Evolutionary conservation across 805 yeast species (phyloP), one percentile per base, ranked within the genome.

Genomic region (Saccharomyces jurei): DNA sequence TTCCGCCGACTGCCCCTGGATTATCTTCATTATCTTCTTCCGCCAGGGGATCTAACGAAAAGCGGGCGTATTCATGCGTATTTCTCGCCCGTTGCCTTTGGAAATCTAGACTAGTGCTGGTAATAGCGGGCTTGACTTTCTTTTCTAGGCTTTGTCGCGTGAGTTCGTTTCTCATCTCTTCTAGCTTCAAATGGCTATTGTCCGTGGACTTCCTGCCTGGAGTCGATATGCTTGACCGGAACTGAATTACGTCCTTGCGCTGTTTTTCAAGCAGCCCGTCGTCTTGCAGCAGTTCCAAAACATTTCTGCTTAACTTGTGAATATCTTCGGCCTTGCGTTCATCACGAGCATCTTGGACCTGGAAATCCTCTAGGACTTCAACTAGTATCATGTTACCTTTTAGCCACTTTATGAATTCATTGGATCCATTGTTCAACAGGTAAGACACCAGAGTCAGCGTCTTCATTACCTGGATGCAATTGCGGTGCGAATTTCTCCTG

Each of bases 351-450:
- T 60, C 31, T 69, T 56, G 48, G 65, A 66, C 50, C 57, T 65
- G 52, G 68, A 57, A 30, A 74, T 72, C 36, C 67, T 71, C 36
- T 53, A 65, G 4, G 76, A 71, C 60, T 74, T 56, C 63, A 51
- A 52, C 65, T 59, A 54, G 57, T 55, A 47, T 63, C 57, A 52
- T 60, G 59, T 53, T 68, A 32, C 75, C 67, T 52, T 71, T 71
- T 55, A 75, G 59, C 82, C 85, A 81, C 4, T 66, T 57, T 11
- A 77, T 70, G 63, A 81, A 81, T 17, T 73, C 78, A 28, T 63
- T 64, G 0, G 85, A 79, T 0, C 87, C 87, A 41, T 80, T 77
- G 54, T 81, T 77, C 21, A 81, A 58, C 32, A 81, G 60, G 56
- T 79, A 82, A 31, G 78, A 71, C 2, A 81, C 69, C 13, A 83